Evolutionary conservation across 345 rosid genomes (phyloP).

Genomic region (Eucalyptus pauciflora): DNA sequence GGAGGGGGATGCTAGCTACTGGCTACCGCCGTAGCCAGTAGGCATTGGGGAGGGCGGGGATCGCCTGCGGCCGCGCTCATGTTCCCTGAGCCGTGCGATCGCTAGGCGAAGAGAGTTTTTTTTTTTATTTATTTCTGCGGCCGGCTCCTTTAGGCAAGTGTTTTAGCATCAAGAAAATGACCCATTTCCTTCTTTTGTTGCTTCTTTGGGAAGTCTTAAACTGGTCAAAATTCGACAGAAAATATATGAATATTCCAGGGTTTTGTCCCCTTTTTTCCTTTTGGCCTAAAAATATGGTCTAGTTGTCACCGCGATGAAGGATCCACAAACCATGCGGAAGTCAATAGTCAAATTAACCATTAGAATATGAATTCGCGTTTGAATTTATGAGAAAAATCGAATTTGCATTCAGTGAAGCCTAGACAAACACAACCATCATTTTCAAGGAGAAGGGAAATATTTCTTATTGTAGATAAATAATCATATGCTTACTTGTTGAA

Average conservation of each 20-base stretch:
- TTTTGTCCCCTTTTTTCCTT: neutral
- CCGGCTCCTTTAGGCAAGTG: neutral
- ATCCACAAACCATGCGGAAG: neutral
- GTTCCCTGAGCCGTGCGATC: neutral
- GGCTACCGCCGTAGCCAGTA: neutral
- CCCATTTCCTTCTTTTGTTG: neutral
- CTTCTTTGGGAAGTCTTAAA: neutral
- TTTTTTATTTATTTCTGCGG: neutral
- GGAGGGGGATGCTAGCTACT: neutral
- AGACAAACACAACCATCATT: neutral
- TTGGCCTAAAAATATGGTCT: neutral
- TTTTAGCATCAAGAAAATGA: neutral
- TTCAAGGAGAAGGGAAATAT: accelerated
- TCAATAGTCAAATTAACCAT: neutral
- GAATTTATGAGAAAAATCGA: neutral
- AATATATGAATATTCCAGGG: neutral
- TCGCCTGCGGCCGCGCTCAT: neutral
- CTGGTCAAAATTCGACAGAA: neutral
- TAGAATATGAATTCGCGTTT: neutral
- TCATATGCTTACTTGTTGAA: neutral
- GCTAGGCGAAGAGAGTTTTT: neutral
- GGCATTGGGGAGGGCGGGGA: neutral
- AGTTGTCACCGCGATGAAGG: neutral
- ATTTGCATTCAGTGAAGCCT: neutral
- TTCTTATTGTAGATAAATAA: neutral